These are phyloP conservation scores for Pseudogymnoascus sp. DNA, from an alignment of 2,329 filamentous ascomycete species.

Conservation along the genomic window DNA sequence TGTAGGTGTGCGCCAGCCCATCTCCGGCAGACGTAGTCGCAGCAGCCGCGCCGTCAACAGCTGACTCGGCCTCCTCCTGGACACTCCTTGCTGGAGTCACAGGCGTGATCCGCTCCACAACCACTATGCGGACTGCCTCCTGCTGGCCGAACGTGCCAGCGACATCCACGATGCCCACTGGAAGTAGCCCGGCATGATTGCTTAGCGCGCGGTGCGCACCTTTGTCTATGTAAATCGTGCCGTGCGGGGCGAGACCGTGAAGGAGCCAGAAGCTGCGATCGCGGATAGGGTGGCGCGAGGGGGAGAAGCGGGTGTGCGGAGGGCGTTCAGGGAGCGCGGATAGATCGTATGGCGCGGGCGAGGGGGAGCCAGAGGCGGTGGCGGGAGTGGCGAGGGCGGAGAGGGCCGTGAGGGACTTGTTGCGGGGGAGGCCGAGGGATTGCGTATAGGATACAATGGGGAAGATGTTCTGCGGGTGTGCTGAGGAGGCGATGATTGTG, in stretches of 20 bases:
- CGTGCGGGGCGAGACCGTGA: slow-evolving; percentile 83
- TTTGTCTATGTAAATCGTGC: slow-evolving; percentile 86
- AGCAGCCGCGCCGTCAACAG: slow-evolving; percentile 8
- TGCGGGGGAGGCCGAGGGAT: slow-evolving; percentile 38
- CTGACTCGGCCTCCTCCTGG: slow-evolving; percentile 10
- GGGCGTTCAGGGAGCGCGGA: slow-evolving; percentile 35
- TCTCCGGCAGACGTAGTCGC: background rate
- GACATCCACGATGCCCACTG: slow-evolving; percentile 84
- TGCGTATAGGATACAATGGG: slow-evolving; percentile 81
- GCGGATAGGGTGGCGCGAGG: slow-evolving; percentile 74
- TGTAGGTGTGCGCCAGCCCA: background rate
- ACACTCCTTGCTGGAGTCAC: slow-evolving; percentile 22
- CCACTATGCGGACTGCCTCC: slow-evolving; percentile 81
- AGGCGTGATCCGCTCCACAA: slow-evolving; percentile 52
- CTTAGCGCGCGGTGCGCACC: slow-evolving; percentile 75
- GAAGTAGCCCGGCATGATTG: slow-evolving; percentile 79
- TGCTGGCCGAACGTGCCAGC: slow-evolving; percentile 85
- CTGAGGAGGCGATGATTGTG: slow-evolving; percentile 88
- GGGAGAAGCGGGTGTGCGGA: slow-evolving; percentile 90
- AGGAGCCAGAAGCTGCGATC: slow-evolving; percentile 97
- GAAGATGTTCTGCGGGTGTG: slow-evolving; percentile 85
- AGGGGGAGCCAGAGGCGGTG: slow-evolving; percentile 8
- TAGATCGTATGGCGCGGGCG: slow-evolving; percentile 18
- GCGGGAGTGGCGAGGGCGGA: slow-evolving; percentile 16
- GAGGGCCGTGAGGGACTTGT: slow-evolving; percentile 26